These are phyloP conservation scores for Termitomyces titanicus DNA, from an alignment of 768 basidiomycete species.

Conservation along the genomic window DNA sequence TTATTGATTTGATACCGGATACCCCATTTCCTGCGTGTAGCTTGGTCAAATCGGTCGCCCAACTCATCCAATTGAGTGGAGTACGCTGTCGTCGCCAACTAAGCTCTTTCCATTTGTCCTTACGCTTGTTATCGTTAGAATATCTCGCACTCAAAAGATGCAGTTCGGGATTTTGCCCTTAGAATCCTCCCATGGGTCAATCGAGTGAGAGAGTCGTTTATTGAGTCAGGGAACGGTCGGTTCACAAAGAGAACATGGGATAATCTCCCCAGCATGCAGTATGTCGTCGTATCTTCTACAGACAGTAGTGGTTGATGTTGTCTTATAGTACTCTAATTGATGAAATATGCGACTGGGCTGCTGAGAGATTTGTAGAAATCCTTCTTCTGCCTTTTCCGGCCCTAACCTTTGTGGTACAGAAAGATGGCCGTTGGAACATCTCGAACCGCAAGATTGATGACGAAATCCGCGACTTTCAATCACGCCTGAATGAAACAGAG, in stretches of 20 bases:
- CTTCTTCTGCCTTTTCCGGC: too few species aligned
- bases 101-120: background rate
- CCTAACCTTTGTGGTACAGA: background rate
- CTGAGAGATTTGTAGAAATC: conserved; percentile 5
- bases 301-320: background rate
- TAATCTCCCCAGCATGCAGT: conserved; percentile 15
- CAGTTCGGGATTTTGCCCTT: conserved; percentile 9
- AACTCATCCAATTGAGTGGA: conserved; percentile 11
- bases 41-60: too few species aligned
- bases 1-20: background rate
- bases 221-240: background rate
- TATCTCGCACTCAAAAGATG: background rate
- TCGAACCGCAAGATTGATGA: background rate
- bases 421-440: conserved; percentile 8
- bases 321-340: conserved; percentile 8
- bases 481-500: conserved; percentile 4
- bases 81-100: background rate
- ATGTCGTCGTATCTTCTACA: background rate
- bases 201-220: conserved; percentile 8
- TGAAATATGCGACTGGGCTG: conserved; percentile 14
- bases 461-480: conserved; percentile 11
- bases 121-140: background rate
- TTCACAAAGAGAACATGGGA: conserved; percentile 13
- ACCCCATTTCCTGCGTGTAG: conserved; percentile 14
- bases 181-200: conserved; percentile 13